Base-by-base conservation (phyloP, 345 rosid genomes). In the Eucalyptus cloeziana region DNA sequence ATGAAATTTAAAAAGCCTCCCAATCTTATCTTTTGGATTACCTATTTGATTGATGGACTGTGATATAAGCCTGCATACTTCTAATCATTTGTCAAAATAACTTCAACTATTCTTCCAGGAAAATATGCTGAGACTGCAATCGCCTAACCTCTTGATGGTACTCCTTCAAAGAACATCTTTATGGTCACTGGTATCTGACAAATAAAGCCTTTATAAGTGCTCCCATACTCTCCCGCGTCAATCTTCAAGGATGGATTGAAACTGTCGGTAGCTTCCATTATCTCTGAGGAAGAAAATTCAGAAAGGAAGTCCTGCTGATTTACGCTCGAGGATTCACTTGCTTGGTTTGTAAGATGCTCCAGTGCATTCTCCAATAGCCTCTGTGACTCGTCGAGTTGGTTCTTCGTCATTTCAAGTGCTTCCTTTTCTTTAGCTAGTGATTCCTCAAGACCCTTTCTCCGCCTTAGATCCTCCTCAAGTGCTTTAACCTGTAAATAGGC, bases 221-320 rank as follows among this genome's bases (percentile, higher is more conserved):
- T 96, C 86, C 98, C 99, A 90, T 94, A 96, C 49, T 96, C 97
- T 44, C 99, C 98, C 91, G 94, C 96, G 25, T 96, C 98, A 86
- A 94, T 96, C 94, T 94, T 95, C 89, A 90, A 89, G 85, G 94
- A 91, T 33, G 93, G 92, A 89, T 94, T 94, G 91, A 96, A 96
- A 71, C 91, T 93, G 86, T 50, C 37, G 86, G 96, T 94, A 79
- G 98, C 98, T 89, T 93, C 95, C 90, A 94, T 91, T 80, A 96
- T 92, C 92, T 96, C 98, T 43, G 96, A 91, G 93, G 93, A 90
- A 86, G 95, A 92, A 90, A 95, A 94, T 85, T 95, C 95, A 22
- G 94, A 93, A 90, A 92, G 94, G 92, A 94, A 94, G 86, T 93
- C 96, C 87, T 93, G 93, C 86, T 85, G 76, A 87, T 90, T 91